phyloP scores from a whole-genome alignment of 2,329 filamentous ascomycete species.

The Alternaria ethzedia region DNA sequence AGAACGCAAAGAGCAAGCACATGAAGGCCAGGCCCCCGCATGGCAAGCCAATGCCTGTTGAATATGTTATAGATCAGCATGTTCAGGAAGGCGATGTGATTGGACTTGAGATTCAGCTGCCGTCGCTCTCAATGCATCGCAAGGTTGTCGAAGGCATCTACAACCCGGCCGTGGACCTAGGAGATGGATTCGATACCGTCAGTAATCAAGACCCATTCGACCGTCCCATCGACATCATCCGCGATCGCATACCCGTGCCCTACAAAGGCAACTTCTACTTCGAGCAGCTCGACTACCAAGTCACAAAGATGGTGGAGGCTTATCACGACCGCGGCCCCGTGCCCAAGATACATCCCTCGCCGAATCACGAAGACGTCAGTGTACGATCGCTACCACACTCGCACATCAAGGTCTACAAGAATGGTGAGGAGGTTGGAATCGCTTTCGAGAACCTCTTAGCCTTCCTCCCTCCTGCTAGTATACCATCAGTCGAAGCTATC shows the following conservation, averaged over 20 bases:
- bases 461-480: conserved; percentile 89
- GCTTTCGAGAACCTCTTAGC: conserved; percentile 87
- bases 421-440: conserved; percentile 83
- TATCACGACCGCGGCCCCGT: conserved; percentile 57
- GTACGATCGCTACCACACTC: conserved; percentile 86
- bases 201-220: conserved; percentile 47
- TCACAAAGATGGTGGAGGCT: conserved; percentile 83
- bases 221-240: conserved; percentile 80
- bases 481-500: conserved; percentile 69
- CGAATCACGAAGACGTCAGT: conserved; percentile 74
- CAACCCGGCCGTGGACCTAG: conserved; percentile 80
- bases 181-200: conserved; percentile 62
- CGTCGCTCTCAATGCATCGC: conserved; percentile 81
- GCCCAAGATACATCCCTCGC: conserved; percentile 73
- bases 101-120: conserved; percentile 89
- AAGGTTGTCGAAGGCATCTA: conserved; percentile 88
- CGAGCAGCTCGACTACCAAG: conserved; percentile 87
- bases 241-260: conserved; percentile 91
- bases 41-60: conserved; percentile 44
- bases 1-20: conserved; percentile 47
- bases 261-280: conserved; percentile 95
- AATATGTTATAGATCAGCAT: conserved; percentile 70
- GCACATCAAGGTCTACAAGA: conserved; percentile 89
- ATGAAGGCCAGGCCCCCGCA: conserved; percentile 48
- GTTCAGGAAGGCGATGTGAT: conserved; percentile 92